Base-by-base conservation (phyloP, 257 asterid species). In the Solanum appendiculatum region DNA sequence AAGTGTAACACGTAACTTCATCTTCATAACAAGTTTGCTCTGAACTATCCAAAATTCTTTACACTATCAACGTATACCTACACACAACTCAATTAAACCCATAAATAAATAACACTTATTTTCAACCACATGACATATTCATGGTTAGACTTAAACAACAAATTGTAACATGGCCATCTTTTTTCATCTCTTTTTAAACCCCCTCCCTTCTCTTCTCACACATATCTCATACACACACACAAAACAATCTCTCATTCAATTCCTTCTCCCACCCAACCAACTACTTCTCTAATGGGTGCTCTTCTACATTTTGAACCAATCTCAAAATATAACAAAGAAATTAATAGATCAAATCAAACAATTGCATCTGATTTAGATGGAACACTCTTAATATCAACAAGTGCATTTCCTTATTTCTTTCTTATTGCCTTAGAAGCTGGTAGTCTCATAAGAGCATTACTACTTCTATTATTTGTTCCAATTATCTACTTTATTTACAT, bases 371-470 rank as follows among this genome's bases (percentile, higher is more conserved):
- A 94, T 84, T 90, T 97, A n/a, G 99, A 97, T 46, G 98, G 98
- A 51, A 94, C 99, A 0, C 93, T 97, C 46, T 69, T 94, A 13
- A 77, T 92, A 2, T 94, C 98, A 0, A 82, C 85, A 14, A 94
- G 92, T 82, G 89, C 98, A 0, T 95, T 97, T 39, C 98, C 99
- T 2, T 95, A 95, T 89, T 95, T 85, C 93, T 85, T 97, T 92
- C 98, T 97, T 34, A 88, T 97, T 0, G 98, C 99, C 40, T 75
- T 97, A 13, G 98, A 97, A 89, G 99, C 97, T 6, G 99, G 99
- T 8, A 94, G 94, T 91, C 86, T 94, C 4, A 40, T 93, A 1
- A 92, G 99, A 12, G 98, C 98, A 12, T 2, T 94, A 6, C 4
- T 95, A 39, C 95, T 97, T 0, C 73, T 95, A 15, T 14, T 84